phyloP scores from a whole-genome alignment of 1,139 yeast genomes.

The Yamadazyma mexicana region DNA sequence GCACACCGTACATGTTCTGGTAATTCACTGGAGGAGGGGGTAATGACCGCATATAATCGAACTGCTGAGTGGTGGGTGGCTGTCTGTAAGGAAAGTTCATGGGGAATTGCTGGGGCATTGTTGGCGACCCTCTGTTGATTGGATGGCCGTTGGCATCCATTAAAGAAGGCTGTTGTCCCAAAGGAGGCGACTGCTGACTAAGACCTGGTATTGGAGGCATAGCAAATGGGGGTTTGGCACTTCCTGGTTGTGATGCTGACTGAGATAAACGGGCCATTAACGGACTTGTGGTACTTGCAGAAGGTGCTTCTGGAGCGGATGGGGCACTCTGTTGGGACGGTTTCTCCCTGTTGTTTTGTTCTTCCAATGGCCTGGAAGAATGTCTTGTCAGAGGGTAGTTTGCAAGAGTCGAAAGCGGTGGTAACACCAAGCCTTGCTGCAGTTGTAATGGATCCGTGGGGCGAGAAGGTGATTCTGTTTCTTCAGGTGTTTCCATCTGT shows the following conservation, averaged over 20 bases:
- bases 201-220: background rate
- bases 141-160: conserved; percentile 1
- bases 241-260: background rate
- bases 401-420: too few species aligned
- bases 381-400: too few species aligned
- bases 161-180: conserved; percentile 2
- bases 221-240: background rate
- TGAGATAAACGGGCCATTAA: background rate
- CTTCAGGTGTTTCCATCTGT: background rate
- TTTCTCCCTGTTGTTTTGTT: too few species aligned
- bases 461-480: background rate
- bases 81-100: background rate
- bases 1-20: conserved; percentile 4
- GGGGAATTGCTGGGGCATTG: background rate
- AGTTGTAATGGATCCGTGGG: conserved; percentile 4
- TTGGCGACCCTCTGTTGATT: background rate
- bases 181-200: background rate
- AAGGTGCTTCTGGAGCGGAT: too few species aligned
- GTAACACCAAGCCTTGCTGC: background rate
- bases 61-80: background rate
- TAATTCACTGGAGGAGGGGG: background rate
- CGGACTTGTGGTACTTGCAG: background rate
- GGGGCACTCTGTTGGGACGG: too few species aligned
- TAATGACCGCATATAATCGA: conserved; percentile 2
- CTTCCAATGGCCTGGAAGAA: too few species aligned